Conservation (phyloP, 345 rosid species). For the Eucalyptus dawsonii region DNA sequence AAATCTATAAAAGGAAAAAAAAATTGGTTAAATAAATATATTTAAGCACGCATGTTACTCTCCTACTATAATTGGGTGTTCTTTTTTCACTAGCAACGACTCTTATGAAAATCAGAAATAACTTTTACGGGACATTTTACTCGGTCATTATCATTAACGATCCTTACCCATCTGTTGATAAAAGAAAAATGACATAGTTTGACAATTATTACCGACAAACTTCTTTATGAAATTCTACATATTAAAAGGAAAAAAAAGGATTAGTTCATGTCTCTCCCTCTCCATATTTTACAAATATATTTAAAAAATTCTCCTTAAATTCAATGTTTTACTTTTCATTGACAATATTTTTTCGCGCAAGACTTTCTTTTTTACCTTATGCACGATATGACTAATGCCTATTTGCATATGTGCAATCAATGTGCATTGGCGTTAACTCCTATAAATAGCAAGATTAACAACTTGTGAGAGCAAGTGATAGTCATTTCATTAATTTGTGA, state of each 20-base stretch:
- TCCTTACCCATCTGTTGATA: neutral
- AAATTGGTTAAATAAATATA: neutral
- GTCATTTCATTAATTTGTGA: neutral
- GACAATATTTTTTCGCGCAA: neutral
- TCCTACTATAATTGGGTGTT: neutral
- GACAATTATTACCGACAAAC: neutral
- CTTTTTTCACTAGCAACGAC: neutral
- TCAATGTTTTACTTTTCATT: neutral
- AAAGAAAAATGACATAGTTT: neutral
- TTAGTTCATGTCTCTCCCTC: neutral
- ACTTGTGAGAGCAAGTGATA: neutral
- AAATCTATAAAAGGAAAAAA: neutral
- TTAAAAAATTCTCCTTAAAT: neutral
- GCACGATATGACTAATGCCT: too few relatives aligned
- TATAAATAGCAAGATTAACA: neutral
- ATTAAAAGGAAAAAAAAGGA: neutral
- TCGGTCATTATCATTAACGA: neutral
- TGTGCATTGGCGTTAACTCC: neutral
- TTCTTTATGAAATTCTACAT: neutral
- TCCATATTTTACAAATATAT: neutral
- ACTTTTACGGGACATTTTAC: neutral
- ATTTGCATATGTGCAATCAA: neutral
- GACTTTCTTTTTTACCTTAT: neutral
- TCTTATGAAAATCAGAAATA: neutral
- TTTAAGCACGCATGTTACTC: neutral